Percentiles rank a stretch among this genome's conserved stretches.
phyloP scores from a whole-genome alignment of 306 rosid species.

The Begonia loranthoides region DNA sequence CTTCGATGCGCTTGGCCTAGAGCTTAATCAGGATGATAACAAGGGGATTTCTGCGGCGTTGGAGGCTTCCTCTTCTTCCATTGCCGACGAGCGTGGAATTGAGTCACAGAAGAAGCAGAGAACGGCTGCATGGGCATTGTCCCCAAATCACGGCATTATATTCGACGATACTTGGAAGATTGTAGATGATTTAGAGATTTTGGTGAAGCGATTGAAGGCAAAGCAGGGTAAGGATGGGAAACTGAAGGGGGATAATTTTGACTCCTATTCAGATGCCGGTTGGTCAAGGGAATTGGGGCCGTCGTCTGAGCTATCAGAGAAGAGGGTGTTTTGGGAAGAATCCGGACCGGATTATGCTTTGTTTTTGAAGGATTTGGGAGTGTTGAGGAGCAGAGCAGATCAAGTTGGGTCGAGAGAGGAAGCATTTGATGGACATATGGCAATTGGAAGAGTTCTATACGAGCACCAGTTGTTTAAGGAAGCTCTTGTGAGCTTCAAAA shows the following conservation, averaged over 20 bases:
- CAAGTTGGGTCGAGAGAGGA: slow-evolving; percentile 85
- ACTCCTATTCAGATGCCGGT: slow-evolving; percentile 80
- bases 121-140: slow-evolving; percentile 94
- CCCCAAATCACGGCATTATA: slow-evolving; percentile 85
- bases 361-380: slow-evolving; percentile 75
- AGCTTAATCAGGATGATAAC: slow-evolving; percentile 38
- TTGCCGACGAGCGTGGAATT: slow-evolving; percentile 52
- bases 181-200: slow-evolving; percentile 84
- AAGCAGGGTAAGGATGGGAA: slow-evolving; percentile 87
- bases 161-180: slow-evolving; percentile 95
- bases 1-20: slow-evolving; percentile 83
- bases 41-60: slow-evolving; percentile 28
- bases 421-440: slow-evolving; percentile 99
- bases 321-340: slow-evolving; percentile 83
- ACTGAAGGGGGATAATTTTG: slow-evolving; percentile 68
- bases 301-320: slow-evolving; percentile 66
- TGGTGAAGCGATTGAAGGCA: slow-evolving; percentile 66
- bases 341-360: slow-evolving; percentile 64
- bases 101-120: slow-evolving; percentile 96
- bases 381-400: slow-evolving; percentile 66
- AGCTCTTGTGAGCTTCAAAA: slow-evolving; percentile 69
- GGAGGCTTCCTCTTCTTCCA: slow-evolving; percentile 74
- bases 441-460: slow-evolving; percentile 81
- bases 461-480: slow-evolving; percentile 90
- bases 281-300: slow-evolving; percentile 98